Percentiles rank a stretch among this genome's conserved stretches.
Conservation (phyloP, 371 early-diverging fungal species). For the Paraphysoderma sedebokerense region DNA sequence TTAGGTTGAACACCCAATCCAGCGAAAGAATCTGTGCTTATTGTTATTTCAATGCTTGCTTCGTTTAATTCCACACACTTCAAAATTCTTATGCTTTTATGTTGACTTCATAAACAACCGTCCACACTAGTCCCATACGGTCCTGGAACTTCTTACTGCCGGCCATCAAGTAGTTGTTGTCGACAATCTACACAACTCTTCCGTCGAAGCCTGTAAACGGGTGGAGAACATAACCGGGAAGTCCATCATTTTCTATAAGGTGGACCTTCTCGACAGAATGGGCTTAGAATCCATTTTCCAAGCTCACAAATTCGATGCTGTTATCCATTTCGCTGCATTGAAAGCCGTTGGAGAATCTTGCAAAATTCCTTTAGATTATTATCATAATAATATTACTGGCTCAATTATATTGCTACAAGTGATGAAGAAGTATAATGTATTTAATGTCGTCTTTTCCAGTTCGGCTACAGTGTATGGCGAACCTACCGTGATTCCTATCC, state of each 20-base stretch:
- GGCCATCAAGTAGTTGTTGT: slow-evolving; percentile 58
- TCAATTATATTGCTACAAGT: slow-evolving; percentile 49
- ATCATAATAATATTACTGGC: slow-evolving; percentile 68
- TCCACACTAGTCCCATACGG: slow-evolving; percentile 47
- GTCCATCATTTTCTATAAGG: slow-evolving; percentile 42
- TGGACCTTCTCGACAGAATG: slow-evolving; percentile 44
- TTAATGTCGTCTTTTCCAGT: slow-evolving; percentile 67
- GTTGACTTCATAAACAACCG: too few species aligned
- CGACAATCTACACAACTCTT: slow-evolving; percentile 63
- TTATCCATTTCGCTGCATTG: slow-evolving; percentile 79
- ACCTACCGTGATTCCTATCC: slow-evolving; percentile 28
- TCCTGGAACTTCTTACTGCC: slow-evolving; percentile 48
- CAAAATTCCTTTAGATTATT: slow-evolving; percentile 63
- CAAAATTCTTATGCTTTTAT: too few species aligned
- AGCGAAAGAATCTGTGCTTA: too few species aligned
- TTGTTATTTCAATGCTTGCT: too few species aligned
- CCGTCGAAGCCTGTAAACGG: slow-evolving; percentile 43
- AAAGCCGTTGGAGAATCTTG: slow-evolving; percentile 82
- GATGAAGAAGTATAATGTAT: slow-evolving; percentile 41
- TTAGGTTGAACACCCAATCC: neutral
- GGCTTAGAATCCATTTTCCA: slow-evolving; percentile 43
- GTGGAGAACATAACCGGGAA: slow-evolving; percentile 38
- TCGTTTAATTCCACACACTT: neutral
- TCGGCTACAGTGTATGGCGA: slow-evolving; percentile 73
- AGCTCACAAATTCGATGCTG: slow-evolving; percentile 43